A percentile compares a stretch with the other conserved stretches of the same genome.
Conservation (phyloP, 2,329 filamentous ascomycete species). For the Alternaria sp. region DNA sequence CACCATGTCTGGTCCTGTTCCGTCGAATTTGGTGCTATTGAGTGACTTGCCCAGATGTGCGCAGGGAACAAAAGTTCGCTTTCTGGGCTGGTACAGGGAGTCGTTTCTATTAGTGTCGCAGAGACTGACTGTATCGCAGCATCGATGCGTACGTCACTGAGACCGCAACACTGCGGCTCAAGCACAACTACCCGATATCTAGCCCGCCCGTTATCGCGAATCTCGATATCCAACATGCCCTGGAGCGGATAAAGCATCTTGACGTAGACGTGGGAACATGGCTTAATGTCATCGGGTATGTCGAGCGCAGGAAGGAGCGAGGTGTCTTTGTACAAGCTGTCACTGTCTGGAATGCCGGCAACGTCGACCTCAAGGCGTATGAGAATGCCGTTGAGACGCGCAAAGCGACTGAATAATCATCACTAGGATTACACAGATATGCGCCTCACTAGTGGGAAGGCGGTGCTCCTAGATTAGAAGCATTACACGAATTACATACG, state of each 20-base stretch:
- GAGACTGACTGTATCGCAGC: constrained; percentile 52
- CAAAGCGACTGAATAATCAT: constrained; percentile 3
- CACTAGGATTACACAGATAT: not conserved
- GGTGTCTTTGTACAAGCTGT: constrained; percentile 72
- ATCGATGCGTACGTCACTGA: constrained; percentile 66
- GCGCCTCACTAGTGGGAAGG: too few relatives aligned
- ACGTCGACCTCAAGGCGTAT: constrained; percentile 75
- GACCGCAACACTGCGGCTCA: constrained; percentile 70
- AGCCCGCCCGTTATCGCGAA: constrained; percentile 57
- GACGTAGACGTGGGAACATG: constrained; percentile 79
- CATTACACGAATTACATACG: not conserved
- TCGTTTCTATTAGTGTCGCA: not conserved
- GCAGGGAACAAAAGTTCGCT: constrained; percentile 81
- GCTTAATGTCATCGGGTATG: constrained; percentile 88
- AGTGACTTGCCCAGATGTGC: constrained; percentile 58
- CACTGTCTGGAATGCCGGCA: constrained; percentile 78
- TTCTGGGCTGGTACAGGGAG: constrained; percentile 81
- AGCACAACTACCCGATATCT: constrained; percentile 68
- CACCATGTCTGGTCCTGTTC: constrained; percentile 60
- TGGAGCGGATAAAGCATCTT: constrained; percentile 69
- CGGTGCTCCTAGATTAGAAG: not conserved
- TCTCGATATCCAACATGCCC: constrained; percentile 76
- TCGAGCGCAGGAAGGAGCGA: constrained; percentile 51
- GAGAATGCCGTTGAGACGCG: constrained; percentile 60
- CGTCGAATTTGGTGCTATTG: constrained; percentile 62